Base-by-base conservation (phyloP, 352 stramenopile genomes). In the Phytophthora tentaculata region DNA sequence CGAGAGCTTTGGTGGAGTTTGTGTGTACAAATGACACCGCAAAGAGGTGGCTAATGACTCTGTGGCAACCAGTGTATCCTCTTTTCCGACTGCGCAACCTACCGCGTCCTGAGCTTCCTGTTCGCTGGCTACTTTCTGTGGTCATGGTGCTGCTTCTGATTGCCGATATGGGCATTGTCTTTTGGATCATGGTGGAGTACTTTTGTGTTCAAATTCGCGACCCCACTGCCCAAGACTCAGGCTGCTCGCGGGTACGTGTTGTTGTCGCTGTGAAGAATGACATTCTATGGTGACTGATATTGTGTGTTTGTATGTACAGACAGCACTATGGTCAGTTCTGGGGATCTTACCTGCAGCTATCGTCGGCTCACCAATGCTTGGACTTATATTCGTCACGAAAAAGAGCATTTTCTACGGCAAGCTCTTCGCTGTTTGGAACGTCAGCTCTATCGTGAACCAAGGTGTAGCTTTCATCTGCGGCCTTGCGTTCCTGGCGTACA, bases 171-270 rank as follows among this genome's bases (percentile, higher is more conserved):
- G 74, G 81, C 14, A 67, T 88, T 54, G 75, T 79, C 12, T 90
- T 94, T 61, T 92, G 80, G 81, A 81, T 94, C 39, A 58, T 94
- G 37, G 85, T 95, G 61, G 83, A 96, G 70, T 96, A 87, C 52
- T 95, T 91, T 70, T 96, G 88, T 70, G 77, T 96, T 53, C 88
- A 96, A 91, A 79, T 96, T 41, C 76, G 86, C 8, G 85, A 95
- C 48, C 88, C 88, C 14, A 95, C 83, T 19, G 56, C 75, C 19
- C 58, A 84, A 47, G 81, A 95, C 62, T 84, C 83, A 10, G 88
- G 86, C 4, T 96, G 86, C 48, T 94, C 88, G 7, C 79, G 84
- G 53, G 88, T 96, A 76, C 39, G 84, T 82, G 22, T 0, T 64
- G 10, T 43, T 29, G 23, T 7, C 14, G 48, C 14, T 7, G 23